Percentiles rank a stretch among this genome's conserved stretches.
Evolutionary conservation across 345 rosid genomes (phyloP).

Genomic region (Salix brachista): DNA sequence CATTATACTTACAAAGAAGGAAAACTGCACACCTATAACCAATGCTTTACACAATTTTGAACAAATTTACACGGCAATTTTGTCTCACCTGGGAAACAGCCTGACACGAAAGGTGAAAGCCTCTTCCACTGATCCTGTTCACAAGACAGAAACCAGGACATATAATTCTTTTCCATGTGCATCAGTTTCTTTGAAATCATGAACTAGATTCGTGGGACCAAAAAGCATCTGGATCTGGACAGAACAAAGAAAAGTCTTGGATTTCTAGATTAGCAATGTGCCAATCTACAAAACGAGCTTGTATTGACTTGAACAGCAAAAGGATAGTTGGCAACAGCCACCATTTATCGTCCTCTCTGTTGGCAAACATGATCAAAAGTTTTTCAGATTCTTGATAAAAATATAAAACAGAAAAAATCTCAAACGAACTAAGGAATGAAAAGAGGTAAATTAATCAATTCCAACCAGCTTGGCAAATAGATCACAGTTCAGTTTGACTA

Average conservation of each 20-base stretch:
- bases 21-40: conserved; percentile 23
- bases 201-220: conserved; percentile 81
- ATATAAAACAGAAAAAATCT: no score
- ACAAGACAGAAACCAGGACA: neutral
- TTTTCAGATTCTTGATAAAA: neutral
- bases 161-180: neutral
- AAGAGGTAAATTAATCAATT: neutral
- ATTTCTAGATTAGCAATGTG: conserved; percentile 90
- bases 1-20: conserved; percentile 3
- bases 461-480: neutral
- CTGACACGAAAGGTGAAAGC: neutral
- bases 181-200: conserved; percentile 23
- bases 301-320: conserved; percentile 57
- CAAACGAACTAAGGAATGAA: neutral
- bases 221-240: conserved; percentile 82
- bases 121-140: neutral
- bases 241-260: conserved; percentile 70
- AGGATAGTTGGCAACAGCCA: conserved; percentile 85
- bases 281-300: conserved; percentile 87
- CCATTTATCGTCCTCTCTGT: conserved; percentile 86
- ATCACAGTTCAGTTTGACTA: neutral
- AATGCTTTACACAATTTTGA: conserved; percentile 23
- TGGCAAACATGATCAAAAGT: conserved; percentile 5
- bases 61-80: conserved; percentile 20
- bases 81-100: neutral